phyloP scores from a whole-genome alignment of 2,329 filamentous ascomycete species.

The Leptographium wingfieldii region DNA sequence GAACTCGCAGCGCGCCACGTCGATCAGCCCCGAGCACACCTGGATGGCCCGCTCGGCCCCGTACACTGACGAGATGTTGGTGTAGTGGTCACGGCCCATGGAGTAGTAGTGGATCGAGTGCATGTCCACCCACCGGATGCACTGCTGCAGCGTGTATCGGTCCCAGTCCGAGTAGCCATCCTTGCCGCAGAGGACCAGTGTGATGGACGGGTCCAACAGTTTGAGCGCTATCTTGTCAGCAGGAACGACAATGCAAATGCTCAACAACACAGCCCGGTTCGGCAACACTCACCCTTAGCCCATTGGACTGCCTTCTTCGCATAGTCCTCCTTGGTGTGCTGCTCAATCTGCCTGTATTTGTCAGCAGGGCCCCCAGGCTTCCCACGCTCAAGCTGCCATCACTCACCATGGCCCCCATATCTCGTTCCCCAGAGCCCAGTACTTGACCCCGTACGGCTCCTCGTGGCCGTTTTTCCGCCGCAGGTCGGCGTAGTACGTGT shows the following conservation, averaged over 20 bases:
- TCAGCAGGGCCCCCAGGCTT: constrained; percentile 16
- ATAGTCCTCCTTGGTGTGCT: constrained; percentile 58
- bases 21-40: constrained; percentile 54
- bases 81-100: constrained; percentile 28
- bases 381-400: too few relatives aligned
- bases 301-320: constrained; percentile 57
- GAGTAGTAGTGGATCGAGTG: constrained; percentile 75
- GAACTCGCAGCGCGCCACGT: constrained; percentile 42
- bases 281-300: constrained; percentile 36
- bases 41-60: constrained; percentile 63
- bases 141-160: constrained; percentile 58
- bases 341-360: constrained; percentile 41
- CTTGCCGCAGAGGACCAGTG: constrained; percentile 63
- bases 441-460: constrained; percentile 70
- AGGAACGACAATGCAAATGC: neutral
- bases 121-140: constrained; percentile 56
- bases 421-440: constrained; percentile 77
- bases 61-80: neutral
- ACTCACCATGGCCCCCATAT: constrained; percentile 40
- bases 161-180: constrained; percentile 61
- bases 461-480: constrained; percentile 62
- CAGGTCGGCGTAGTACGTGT: constrained; percentile 74
- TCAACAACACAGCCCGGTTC: too few relatives aligned
- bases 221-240: constrained; percentile 36
- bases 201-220: constrained; percentile 55